These are phyloP conservation scores for Dioscorea alata DNA, from an alignment of 106 monocot species.

Conservation along the genomic window DNA sequence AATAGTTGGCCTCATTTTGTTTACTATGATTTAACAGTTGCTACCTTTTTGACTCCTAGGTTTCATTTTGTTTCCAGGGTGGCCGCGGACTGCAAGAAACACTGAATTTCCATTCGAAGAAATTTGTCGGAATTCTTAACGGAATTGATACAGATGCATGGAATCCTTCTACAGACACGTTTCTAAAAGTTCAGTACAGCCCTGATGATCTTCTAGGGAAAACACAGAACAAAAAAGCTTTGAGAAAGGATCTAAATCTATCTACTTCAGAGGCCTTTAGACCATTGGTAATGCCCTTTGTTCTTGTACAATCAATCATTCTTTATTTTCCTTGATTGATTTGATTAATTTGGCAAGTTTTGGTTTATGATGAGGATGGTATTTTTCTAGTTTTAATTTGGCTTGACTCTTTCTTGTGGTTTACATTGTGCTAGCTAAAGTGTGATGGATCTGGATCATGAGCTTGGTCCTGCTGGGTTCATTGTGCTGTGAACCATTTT, in stretches of 20 bases:
- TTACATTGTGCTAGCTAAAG: too few relatives aligned
- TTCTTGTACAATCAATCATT: not conserved
- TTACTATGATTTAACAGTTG: too few relatives aligned
- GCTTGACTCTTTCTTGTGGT: too few relatives aligned
- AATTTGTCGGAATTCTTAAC: conserved; percentile 86
- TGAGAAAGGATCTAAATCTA: conserved; percentile 53
- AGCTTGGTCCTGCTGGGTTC: too few relatives aligned
- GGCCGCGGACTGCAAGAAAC: conserved; percentile 78
- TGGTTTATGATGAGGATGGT: too few relatives aligned
- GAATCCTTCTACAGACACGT: conserved; percentile 76
- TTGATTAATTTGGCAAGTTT: too few relatives aligned
- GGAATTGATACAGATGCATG: conserved; percentile 85
- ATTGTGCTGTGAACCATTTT: too few relatives aligned
- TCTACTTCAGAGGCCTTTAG: conserved; percentile 41
- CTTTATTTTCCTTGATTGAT: too few relatives aligned
- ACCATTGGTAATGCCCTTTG: conserved; percentile 55
- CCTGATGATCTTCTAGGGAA: conserved; percentile 79
- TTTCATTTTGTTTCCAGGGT: conserved; percentile 33
- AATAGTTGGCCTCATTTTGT: too few relatives aligned
- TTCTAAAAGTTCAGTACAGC: conserved; percentile 59
- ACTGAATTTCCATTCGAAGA: conserved; percentile 56
- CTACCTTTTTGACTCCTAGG: too few relatives aligned
- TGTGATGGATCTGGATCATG: too few relatives aligned
- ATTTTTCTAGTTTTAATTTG: too few relatives aligned
- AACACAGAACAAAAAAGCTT: conserved; percentile 55